Evolutionary conservation across 2,329 filamentous ascomycete genomes (phyloP).

Genomic region (Knufia petricola): DNA sequence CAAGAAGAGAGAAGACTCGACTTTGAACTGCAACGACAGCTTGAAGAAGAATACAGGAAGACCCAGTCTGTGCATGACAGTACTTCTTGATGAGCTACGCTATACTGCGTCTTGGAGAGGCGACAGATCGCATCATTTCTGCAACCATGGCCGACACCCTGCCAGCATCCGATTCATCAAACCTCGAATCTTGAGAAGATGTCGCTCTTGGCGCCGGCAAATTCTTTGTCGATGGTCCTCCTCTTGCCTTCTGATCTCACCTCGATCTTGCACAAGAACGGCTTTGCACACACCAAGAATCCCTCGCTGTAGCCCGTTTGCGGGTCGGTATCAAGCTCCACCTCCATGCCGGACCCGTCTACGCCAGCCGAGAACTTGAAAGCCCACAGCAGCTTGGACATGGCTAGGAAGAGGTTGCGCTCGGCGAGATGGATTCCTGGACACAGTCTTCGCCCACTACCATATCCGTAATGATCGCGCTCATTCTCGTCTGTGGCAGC

Average conservation of each 20-base stretch:
- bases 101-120: background rate
- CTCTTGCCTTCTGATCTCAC: conserved; percentile 5
- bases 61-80: conserved; percentile 59
- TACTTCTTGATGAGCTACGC: conserved; percentile 12
- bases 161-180: background rate
- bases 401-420: conserved; percentile 39
- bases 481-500: conserved; percentile 27
- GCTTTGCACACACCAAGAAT: conserved; percentile 8
- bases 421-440: conserved; percentile 40
- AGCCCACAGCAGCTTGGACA: conserved; percentile 45
- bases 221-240: conserved; percentile 7
- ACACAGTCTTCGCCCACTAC: conserved; percentile 25
- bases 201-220: conserved; percentile 3
- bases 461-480: conserved; percentile 23
- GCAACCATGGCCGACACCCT: too few relatives aligned
- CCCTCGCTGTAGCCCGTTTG: conserved; percentile 14
- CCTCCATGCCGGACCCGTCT: conserved; percentile 11
- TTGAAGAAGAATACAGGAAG: conserved; percentile 86
- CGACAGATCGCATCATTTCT: too few relatives aligned
- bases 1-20: conserved; percentile 69
- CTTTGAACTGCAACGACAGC: conserved; percentile 77
- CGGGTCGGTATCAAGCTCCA: conserved; percentile 13
- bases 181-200: conserved; percentile 9
- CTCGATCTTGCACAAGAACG: conserved; percentile 9
- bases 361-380: conserved; percentile 20